Conservation (phyloP, 2,329 filamentous ascomycete genomes). For the Ophiostoma angusticollis region DNA sequence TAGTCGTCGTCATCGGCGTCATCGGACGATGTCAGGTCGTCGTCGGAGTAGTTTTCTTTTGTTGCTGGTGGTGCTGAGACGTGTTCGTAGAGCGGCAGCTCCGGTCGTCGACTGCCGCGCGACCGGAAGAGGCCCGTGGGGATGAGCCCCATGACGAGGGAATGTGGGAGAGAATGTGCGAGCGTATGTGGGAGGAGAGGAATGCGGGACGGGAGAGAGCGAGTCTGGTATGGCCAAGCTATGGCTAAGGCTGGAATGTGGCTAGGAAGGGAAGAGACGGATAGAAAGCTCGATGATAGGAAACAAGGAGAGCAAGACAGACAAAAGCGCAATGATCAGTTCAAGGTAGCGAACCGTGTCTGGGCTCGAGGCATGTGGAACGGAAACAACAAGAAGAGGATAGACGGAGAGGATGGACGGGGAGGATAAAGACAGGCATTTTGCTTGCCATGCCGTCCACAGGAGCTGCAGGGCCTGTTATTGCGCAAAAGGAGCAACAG, state of each 20-base stretch:
- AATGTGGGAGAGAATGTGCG: not conserved
- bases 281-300: too few relatives aligned
- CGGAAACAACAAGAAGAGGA: not conserved
- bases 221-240: not conserved
- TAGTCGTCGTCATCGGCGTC: constrained; percentile 28
- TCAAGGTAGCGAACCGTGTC: too few relatives aligned
- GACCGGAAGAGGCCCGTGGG: constrained; percentile 26
- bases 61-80: constrained; percentile 22
- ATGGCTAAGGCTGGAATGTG: too few relatives aligned
- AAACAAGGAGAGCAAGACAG: too few relatives aligned
- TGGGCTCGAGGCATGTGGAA: not conserved
- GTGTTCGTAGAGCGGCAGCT: constrained; percentile 39
- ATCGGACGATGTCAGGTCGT: constrained; percentile 34
- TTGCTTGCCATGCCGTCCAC: too few relatives aligned
- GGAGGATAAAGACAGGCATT: too few relatives aligned
- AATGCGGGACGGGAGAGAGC: not conserved
- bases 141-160: constrained; percentile 33
- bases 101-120: constrained; percentile 27
- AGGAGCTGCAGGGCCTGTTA: too few relatives aligned
- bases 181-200: not conserved
- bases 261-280: not conserved
- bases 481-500: too few relatives aligned
- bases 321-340: too few relatives aligned
- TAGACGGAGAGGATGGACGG: not conserved
- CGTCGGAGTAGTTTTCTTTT: constrained; percentile 40